Base-by-base conservation (phyloP, 2,329 filamentous ascomycete species). In the Penicillium sp. region DNA sequence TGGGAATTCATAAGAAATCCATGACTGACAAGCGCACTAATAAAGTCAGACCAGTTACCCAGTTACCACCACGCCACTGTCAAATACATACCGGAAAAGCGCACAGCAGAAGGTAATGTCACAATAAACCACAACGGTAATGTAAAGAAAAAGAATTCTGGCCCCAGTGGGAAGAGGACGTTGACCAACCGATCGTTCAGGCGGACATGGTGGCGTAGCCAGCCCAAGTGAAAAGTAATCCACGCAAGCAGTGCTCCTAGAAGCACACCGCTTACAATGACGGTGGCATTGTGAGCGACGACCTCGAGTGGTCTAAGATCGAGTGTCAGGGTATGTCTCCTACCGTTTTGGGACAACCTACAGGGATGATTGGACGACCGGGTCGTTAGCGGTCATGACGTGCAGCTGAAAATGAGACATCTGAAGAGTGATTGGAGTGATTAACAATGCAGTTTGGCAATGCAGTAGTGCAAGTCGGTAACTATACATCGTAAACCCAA, bases 231-330 rank as follows among this genome's bases (percentile, higher is more conserved):
- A 35, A 9, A 41, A 48, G 29, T 33, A 31, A 41, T 12, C 10
- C 19, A 47, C 33, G 41, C 41, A 53, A 57, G 49, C 33, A 52
- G 15, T 25, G 25, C 38, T 6, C 38, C 25, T 2, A 48, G 9
- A 21, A 54, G n/a, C 51, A 58, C 56, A 58, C 56, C 56, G 56
- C 56, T 58, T 31, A 54, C 6, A 7, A 57, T 31, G 15, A 57
- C 31, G 23, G 41, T 53, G 35, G 49, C 33, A 46, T 57, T 31
- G 42, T 53, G 49, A 19, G 25, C 42, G 15, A 54, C 40, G 7
- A 56, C 2, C 1, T 56, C 31, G 15, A 42, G 50, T 29, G 27
- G 55, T 9, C 41, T 46, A 37, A 27, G 9, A 27, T 27, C 19
- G 13, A 17, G 33, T 49, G 48, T 53, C 17, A 46, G 48, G 12